Conservation (phyloP, 2,329 filamentous ascomycete species). For the Exophiala sideris region DNA sequence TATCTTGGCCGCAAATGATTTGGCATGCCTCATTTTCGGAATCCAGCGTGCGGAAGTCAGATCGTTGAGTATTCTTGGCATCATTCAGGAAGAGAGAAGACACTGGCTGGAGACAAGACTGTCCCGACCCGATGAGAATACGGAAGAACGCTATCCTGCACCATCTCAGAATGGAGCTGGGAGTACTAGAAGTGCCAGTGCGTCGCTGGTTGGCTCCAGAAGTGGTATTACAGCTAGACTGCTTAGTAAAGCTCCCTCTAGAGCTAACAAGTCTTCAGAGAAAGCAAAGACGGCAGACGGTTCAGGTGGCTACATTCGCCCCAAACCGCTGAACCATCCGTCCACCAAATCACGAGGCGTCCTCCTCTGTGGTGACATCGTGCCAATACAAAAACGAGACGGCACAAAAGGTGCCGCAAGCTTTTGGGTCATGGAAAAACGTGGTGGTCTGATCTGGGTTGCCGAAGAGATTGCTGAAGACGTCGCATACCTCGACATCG, state of each 20-base stretch:
- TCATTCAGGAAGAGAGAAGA: constrained; percentile 84
- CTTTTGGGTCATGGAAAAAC: constrained; percentile 98
- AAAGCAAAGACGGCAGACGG: constrained; percentile 59
- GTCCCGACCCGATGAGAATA: constrained; percentile 33
- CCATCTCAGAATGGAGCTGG: constrained; percentile 30
- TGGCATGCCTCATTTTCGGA: constrained; percentile 97
- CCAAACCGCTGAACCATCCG: constrained; percentile 58
- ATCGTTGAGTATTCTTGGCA: constrained; percentile 90
- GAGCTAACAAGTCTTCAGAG: constrained; percentile 45
- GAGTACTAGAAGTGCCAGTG: constrained; percentile 35
- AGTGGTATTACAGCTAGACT: constrained; percentile 84
- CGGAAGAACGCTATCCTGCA: constrained; percentile 16
- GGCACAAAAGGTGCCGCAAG: constrained; percentile 88
- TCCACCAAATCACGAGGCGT: constrained; percentile 81
- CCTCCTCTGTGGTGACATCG: constrained; percentile 92
- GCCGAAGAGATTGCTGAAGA: constrained; percentile 97
- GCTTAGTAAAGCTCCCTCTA: constrained; percentile 73
- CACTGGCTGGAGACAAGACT: constrained; percentile 88
- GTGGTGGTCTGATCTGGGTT: constrained; percentile 91
- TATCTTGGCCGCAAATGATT: constrained; percentile 90
- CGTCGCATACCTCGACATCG: constrained; percentile 71
- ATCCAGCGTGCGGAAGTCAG: constrained; percentile 93
- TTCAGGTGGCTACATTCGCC: constrained; percentile 43
- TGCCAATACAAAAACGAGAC: constrained; percentile 94
- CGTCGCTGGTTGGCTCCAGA: constrained; percentile 58